A percentile compares a stretch with the other conserved stretches of the same genome.
Conservation (phyloP, 441 rosid genomes). For the Populus trichocarpa region DNA sequence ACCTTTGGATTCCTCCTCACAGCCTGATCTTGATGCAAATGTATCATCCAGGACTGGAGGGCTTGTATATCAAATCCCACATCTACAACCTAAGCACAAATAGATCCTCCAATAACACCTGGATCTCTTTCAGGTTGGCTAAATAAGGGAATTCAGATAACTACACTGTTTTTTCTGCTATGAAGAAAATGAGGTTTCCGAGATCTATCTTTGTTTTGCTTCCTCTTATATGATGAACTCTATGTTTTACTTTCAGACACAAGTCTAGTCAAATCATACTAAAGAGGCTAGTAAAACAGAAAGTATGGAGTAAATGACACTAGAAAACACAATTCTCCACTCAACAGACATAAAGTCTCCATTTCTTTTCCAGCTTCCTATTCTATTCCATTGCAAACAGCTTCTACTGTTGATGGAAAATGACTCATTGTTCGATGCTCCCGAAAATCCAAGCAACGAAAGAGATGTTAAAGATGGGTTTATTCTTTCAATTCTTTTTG, state of each 20-base stretch:
- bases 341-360: neutral
- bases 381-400: conserved; percentile 13
- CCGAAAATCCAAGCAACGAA: conserved; percentile 34
- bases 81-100: neutral
- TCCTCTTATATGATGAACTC: neutral
- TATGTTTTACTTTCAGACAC: neutral
- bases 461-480: conserved; percentile 32
- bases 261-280: neutral
- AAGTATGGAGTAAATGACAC: neutral
- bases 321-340: neutral
- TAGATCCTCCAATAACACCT: neutral
- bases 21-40: conserved; percentile 13
- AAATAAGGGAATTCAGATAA: conserved; percentile 3
- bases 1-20: conserved; percentile 22
- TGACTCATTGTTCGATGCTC: conserved; percentile 29
- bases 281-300: conserved; percentile 8
- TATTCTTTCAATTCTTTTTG: conserved; percentile 38
- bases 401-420: conserved; percentile 39
- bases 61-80: neutral
- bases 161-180: neutral
- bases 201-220: neutral
- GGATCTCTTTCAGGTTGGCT: neutral
- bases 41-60: neutral
- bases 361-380: conserved; percentile 10
- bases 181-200: neutral